Evolutionary conservation across 225 moss, liverwort and hornwort genomes (phyloP).

Genomic region (Marchantia paleacea): DNA sequence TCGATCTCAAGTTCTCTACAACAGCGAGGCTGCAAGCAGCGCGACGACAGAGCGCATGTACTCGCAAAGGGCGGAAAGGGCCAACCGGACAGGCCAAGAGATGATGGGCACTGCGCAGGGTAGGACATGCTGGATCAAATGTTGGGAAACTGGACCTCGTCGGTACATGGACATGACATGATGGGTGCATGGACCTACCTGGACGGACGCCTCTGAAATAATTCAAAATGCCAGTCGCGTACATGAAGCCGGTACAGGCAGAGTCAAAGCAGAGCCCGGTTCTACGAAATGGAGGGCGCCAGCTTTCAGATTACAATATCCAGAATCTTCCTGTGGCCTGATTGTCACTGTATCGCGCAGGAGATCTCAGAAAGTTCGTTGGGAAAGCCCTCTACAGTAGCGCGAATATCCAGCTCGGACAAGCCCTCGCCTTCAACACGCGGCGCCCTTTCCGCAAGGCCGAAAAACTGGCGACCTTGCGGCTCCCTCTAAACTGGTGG

Average conservation of each 20-base stretch:
- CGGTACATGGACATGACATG: background rate
- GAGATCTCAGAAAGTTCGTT: background rate
- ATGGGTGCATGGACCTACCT: background rate
- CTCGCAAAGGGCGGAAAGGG: background rate
- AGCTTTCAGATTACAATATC: conserved; percentile 1
- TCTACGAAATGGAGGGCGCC: background rate
- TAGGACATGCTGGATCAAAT: too few relatives aligned
- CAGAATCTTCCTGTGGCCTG: conserved; percentile 2
- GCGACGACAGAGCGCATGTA: too few relatives aligned
- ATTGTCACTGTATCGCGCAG: conserved; percentile 1
- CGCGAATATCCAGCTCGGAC: conserved; percentile 3
- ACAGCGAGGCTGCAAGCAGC: too few relatives aligned
- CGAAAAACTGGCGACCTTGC: background rate
- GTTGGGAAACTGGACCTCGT: background rate
- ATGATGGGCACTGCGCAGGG: background rate
- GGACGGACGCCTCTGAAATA: background rate
- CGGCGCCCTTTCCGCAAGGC: background rate
- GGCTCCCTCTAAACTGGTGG: conserved; percentile 7
- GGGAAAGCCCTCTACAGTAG: background rate
- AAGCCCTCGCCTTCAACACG: background rate
- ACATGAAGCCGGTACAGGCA: background rate
- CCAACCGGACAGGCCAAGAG: background rate
- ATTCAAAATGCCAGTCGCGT: background rate
- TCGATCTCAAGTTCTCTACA: too few relatives aligned
- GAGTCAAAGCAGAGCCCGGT: background rate